Evolutionary conservation across 1,284 basidiomycete genomes (phyloP).

Genomic region (Cutaneotrichosporon sp.): DNA sequence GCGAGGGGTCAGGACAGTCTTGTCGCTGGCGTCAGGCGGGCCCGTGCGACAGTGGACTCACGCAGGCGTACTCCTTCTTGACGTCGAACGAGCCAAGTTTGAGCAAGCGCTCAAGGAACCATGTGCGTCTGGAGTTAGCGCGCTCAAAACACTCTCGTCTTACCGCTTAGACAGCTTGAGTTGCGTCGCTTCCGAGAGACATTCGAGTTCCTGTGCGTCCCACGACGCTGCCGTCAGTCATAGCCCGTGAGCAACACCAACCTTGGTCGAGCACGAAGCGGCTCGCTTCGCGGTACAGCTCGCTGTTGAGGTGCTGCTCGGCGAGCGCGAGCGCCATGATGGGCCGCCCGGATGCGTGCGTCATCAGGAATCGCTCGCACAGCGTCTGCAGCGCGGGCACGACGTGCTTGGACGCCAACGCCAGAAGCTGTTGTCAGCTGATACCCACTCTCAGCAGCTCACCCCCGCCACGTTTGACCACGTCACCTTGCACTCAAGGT

Average conservation of each 20-base stretch:
- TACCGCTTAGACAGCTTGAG: constrained; percentile 81
- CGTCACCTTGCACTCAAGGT: constrained; percentile 76
- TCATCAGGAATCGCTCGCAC: constrained; percentile 77
- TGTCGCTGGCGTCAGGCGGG: constrained; percentile 56
- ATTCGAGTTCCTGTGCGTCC: constrained; percentile 67
- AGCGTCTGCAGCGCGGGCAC: constrained; percentile 71
- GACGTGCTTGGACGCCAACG: constrained; percentile 50
- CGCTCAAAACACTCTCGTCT: constrained; percentile 14
- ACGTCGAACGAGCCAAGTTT: constrained; percentile 82
- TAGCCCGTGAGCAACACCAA: not conserved
- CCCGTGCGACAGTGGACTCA: constrained; percentile 6
- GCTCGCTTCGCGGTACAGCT: constrained; percentile 79
- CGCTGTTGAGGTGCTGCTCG: constrained; percentile 76
- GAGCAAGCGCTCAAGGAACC: constrained; percentile 88
- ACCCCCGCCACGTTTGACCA: constrained; percentile 85
- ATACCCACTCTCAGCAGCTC: constrained; percentile 2
- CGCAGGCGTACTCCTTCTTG: constrained; percentile 60
- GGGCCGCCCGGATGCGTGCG: constrained; percentile 81
- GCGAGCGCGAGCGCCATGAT: constrained; percentile 86
- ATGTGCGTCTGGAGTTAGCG: constrained; percentile 60
- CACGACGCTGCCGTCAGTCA: constrained; percentile 43
- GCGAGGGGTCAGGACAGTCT: constrained; percentile 72
- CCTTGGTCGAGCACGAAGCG: constrained; percentile 81
- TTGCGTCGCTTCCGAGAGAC: constrained; percentile 69
- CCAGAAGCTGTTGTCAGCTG: constrained; percentile 26